These are phyloP conservation scores for Angomonas desouzai DNA, from an alignment of 208 protist genomes.

Conservation along the genomic window DNA sequence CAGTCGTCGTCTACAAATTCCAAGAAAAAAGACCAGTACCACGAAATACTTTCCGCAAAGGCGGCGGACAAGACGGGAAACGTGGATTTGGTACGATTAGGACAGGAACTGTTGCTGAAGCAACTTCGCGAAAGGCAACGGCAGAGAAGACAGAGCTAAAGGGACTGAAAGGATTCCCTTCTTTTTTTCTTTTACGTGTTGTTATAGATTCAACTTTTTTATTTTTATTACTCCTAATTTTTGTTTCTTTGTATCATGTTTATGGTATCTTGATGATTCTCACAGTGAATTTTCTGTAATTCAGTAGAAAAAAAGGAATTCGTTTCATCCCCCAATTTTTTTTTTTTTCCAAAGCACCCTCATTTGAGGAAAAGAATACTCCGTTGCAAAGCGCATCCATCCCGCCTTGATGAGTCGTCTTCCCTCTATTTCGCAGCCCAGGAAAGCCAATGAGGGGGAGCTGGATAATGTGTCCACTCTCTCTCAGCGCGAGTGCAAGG, in stretches of 20 bases:
- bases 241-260: no score
- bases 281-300: no score
- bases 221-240: no score
- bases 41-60: neutral
- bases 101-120: slow-evolving; percentile 56
- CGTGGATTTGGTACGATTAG: slow-evolving; percentile 33
- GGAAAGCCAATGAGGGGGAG: neutral
- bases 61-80: neutral
- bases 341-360: neutral
- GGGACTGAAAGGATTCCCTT: neutral
- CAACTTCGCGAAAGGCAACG: slow-evolving; percentile 42
- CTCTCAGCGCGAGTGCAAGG: slow-evolving; percentile 30
- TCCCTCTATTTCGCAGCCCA: slow-evolving; percentile 1
- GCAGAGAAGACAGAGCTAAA: neutral
- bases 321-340: neutral
- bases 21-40: neutral
- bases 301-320: neutral
- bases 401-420: neutral
- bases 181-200: neutral
- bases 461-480: slow-evolving; percentile 17
- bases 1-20: neutral
- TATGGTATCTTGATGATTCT: no score
- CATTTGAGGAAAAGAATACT: neutral
- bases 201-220: slow-evolving; percentile 1
- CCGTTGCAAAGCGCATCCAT: neutral